Percentiles rank a stretch among this genome's conserved stretches.
These are phyloP conservation scores for Oryza australiensis DNA, from an alignment of 176 grass and related monocot genomes.

Conservation along the genomic window DNA sequence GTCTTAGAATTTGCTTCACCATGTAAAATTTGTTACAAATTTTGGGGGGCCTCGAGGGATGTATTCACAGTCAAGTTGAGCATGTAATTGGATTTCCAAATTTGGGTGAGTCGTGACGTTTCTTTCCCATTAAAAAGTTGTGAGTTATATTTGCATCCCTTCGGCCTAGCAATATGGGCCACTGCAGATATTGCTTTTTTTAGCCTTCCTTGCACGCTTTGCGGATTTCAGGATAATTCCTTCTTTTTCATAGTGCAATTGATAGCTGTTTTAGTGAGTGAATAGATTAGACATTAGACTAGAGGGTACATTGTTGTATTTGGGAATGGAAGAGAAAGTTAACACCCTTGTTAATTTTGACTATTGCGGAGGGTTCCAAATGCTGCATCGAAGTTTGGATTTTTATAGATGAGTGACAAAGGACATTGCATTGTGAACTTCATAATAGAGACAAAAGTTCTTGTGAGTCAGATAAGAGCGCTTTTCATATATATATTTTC, in stretches of 20 bases:
- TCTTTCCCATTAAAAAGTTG: not conserved
- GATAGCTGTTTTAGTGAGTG: not conserved
- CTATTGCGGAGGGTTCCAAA: not conserved
- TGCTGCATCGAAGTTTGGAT: not conserved
- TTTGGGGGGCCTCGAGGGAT: not conserved
- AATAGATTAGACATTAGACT: not conserved
- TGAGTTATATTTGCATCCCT: not conserved
- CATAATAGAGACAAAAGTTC: not conserved
- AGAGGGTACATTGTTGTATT: not conserved
- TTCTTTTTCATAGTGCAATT: not conserved
- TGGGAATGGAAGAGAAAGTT: not conserved
- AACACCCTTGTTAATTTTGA: not conserved
- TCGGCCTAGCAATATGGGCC: not conserved
- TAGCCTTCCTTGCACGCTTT: not conserved
- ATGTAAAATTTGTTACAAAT: not conserved
- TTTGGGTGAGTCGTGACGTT: not conserved
- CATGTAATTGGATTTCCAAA: not conserved
- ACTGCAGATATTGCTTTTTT: not conserved
- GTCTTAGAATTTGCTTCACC: not conserved
- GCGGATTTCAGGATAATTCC: not conserved
- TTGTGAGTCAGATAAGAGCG: not conserved
- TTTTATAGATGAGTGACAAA: not conserved
- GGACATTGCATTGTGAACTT: not conserved
- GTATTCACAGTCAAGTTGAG: slow-evolving; percentile 1
- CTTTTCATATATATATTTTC: not conserved